phyloP scores from a whole-genome alignment of 2,329 filamentous ascomycete genomes.

The Tolypocladium ophioglossoides region DNA sequence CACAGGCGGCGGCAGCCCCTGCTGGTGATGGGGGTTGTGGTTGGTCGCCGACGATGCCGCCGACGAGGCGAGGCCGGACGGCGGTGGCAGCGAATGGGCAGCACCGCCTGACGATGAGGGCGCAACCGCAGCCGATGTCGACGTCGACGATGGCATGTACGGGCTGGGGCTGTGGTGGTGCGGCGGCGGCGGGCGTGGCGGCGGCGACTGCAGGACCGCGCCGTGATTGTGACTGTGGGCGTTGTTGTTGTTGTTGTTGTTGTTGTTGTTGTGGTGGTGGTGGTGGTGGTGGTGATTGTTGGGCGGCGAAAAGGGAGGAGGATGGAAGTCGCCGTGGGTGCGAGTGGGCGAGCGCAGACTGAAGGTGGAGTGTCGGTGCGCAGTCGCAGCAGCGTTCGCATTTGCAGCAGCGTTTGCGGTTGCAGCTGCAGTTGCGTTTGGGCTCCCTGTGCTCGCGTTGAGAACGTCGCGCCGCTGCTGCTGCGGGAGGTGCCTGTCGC shows the following conservation, averaged over 20 bases:
- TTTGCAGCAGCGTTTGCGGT: neutral
- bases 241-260: constrained; percentile 15
- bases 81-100: constrained; percentile 19
- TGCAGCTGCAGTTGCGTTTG: constrained; percentile 1
- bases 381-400: constrained; percentile 10
- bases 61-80: constrained; percentile 13
- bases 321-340: constrained; percentile 28
- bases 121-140: constrained; percentile 15
- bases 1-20: constrained; percentile 18
- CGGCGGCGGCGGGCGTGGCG: constrained; percentile 15
- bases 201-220: constrained; percentile 20
- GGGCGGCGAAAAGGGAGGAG: constrained; percentile 15
- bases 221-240: constrained; percentile 10
- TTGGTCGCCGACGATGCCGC: constrained; percentile 6
- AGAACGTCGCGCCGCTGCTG: constrained; percentile 36
- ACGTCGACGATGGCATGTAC: constrained; percentile 25
- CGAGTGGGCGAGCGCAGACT: constrained; percentile 39
- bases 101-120: constrained; percentile 10
- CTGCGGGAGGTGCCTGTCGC: constrained; percentile 17
- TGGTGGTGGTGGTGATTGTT: constrained; percentile 13
- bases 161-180: constrained; percentile 17
- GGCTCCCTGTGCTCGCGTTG: constrained; percentile 18
- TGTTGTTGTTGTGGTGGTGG: constrained; percentile 12
- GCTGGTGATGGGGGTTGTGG: constrained; percentile 13
- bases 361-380: constrained; percentile 33